phyloP scores from a whole-genome alignment of 352 stramenopile species.

The Globisporangium uncinulatum region DNA sequence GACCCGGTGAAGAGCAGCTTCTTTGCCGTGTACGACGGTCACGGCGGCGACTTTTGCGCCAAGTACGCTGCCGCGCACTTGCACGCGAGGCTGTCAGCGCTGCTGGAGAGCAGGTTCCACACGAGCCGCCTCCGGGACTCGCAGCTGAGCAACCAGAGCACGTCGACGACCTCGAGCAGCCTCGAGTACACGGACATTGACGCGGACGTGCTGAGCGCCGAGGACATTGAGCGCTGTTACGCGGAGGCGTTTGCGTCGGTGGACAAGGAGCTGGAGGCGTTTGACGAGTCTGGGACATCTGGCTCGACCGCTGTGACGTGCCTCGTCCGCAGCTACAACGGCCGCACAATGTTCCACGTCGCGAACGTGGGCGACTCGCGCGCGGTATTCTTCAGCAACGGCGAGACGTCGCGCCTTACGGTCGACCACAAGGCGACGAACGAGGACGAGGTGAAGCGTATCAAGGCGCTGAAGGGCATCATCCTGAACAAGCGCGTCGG shows the following conservation, averaged over 20 bases:
- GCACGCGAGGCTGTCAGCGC: constrained; percentile 41
- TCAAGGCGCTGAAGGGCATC: constrained; percentile 68
- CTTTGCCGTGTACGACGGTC: constrained; percentile 81
- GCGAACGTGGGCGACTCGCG: constrained; percentile 79
- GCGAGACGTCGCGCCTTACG: constrained; percentile 44
- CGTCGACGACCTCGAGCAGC: constrained; percentile 44
- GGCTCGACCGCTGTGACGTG: constrained; percentile 76
- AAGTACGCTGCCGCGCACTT: constrained; percentile 75
- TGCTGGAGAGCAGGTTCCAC: constrained; percentile 35
- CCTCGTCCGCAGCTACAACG: constrained; percentile 51
- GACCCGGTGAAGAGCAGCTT: constrained; percentile 67
- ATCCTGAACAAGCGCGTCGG: constrained; percentile 81
- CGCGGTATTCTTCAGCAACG: constrained; percentile 52
- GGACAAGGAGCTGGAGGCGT: constrained; percentile 58
- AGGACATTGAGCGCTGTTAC: constrained; percentile 63
- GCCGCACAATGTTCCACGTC: constrained; percentile 61
- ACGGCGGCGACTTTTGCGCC: constrained; percentile 73
- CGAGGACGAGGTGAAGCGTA: constrained; percentile 66
- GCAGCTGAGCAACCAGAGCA: constrained; percentile 36
- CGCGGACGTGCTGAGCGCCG: constrained; percentile 38
- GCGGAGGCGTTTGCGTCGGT: constrained; percentile 49
- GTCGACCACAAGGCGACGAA: constrained; percentile 81
- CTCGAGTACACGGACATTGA: constrained; percentile 25
- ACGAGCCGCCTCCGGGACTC: constrained; percentile 27
- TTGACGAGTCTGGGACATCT: constrained; percentile 59